Evolutionary conservation across 176 grass and related monocot genomes (phyloP).

Genomic region (Bothriochloa decipiens): DNA sequence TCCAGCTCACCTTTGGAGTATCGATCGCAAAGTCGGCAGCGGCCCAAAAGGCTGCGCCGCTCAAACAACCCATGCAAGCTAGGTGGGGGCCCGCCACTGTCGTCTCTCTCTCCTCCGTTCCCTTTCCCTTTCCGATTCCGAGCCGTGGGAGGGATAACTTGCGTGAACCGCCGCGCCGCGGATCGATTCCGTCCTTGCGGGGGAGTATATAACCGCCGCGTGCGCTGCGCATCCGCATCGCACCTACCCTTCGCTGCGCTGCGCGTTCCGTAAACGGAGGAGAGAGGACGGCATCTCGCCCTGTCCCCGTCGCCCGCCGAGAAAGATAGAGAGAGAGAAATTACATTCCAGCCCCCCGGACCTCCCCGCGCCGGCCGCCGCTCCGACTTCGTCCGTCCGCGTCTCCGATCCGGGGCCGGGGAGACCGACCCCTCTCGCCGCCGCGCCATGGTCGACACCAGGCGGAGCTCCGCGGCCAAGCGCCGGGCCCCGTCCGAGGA

Average conservation of each 20-base stretch:
- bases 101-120: no score
- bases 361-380: not conserved
- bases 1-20: no score
- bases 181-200: not conserved
- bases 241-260: not conserved
- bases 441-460: conserved; percentile 73
- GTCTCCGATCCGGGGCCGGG: conserved; percentile 31
- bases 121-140: not conserved
- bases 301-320: not conserved
- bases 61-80: no score
- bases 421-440: no score
- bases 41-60: not conserved
- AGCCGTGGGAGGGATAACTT: not conserved
- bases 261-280: conserved; percentile 38
- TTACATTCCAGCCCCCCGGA: conserved; percentile 29
- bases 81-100: no score
- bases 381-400: not conserved
- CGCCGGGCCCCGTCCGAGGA: not conserved
- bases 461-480: conserved; percentile 54
- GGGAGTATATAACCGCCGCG: conserved; percentile 31
- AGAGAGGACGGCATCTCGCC: not conserved
- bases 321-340: conserved; percentile 20
- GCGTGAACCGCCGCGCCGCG: not conserved
- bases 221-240: no score
- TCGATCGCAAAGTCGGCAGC: not conserved